Percentiles rank a stretch among this genome's conserved stretches.
Evolutionary conservation across 768 basidiomycete genomes (phyloP).

Genomic region (Inosperma sp.): DNA sequence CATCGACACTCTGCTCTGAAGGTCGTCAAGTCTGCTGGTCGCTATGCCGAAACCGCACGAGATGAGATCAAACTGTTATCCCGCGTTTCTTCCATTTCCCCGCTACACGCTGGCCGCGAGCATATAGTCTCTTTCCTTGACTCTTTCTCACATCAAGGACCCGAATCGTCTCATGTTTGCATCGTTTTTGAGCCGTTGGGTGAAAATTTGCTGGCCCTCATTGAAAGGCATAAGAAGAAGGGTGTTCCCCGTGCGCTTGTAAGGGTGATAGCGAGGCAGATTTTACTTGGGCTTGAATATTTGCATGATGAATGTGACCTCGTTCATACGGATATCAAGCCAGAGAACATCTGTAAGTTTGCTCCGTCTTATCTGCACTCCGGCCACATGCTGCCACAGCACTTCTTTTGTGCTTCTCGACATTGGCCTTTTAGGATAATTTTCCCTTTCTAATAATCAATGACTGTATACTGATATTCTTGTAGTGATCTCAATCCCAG

Average conservation of each 20-base stretch:
- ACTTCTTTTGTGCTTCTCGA: slow-evolving; percentile 19
- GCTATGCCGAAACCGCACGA: slow-evolving; percentile 93
- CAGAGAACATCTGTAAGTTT: slow-evolving; percentile 87
- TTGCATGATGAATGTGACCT: slow-evolving; percentile 90
- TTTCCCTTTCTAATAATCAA: slow-evolving; percentile 25
- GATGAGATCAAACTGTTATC: slow-evolving; percentile 93
- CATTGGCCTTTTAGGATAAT: slow-evolving; percentile 25
- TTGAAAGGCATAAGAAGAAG: slow-evolving; percentile 75
- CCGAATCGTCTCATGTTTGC: slow-evolving; percentile 76
- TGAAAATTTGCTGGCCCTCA: slow-evolving; percentile 68
- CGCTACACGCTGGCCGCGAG: slow-evolving; percentile 70
- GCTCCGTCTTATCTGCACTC: slow-evolving; percentile 9
- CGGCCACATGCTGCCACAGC: slow-evolving; percentile 5
- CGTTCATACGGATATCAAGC: slow-evolving; percentile 92
- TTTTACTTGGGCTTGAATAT: slow-evolving; percentile 85
- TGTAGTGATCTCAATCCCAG: slow-evolving; percentile 79
- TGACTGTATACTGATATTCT: slow-evolving; percentile 26
- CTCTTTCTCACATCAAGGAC: slow-evolving; percentile 74
- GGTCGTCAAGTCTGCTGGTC: slow-evolving; percentile 89
- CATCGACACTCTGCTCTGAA: slow-evolving; percentile 85
- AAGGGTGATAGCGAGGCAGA: slow-evolving; percentile 80
- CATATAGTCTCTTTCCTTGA: slow-evolving; percentile 90
- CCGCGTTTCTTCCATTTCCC: slow-evolving; percentile 65
- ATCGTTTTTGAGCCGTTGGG: slow-evolving; percentile 88
- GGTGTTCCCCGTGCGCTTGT: slow-evolving; percentile 80